Evolutionary conservation across 441 rosid genomes (phyloP).

Genomic region (Aquilaria agallochum): DNA sequence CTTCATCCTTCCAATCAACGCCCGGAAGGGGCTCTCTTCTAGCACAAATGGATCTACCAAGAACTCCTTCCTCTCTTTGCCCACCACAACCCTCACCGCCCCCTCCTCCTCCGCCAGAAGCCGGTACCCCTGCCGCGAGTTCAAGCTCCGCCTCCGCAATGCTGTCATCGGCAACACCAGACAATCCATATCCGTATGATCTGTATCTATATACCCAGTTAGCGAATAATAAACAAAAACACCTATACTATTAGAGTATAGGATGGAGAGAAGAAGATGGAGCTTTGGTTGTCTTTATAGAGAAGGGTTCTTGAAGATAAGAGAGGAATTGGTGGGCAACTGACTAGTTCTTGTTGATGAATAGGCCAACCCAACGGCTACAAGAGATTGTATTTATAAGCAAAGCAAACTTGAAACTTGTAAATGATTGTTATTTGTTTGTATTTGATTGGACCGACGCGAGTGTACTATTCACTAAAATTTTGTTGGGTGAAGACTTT

Average conservation of each 20-base stretch:
- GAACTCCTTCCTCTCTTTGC: constrained; percentile 70
- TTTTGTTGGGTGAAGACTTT: not conserved
- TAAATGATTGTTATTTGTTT: too few species aligned
- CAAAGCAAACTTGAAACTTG: constrained; percentile 3
- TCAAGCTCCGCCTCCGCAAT: constrained; percentile 31
- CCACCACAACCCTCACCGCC: constrained; percentile 62
- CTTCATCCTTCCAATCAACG: constrained; percentile 37
- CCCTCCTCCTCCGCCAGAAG: constrained; percentile 25
- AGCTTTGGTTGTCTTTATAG: not conserved
- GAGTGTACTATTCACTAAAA: too few species aligned
- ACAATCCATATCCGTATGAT: constrained; percentile 47
- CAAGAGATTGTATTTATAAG: constrained; percentile 9
- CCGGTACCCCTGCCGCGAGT: constrained; percentile 41
- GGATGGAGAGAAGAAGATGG: not conserved
- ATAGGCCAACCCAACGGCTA: constrained; percentile 35
- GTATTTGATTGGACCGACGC: too few species aligned
- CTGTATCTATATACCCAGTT: not conserved
- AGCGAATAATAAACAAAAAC: not conserved
- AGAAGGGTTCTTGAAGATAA: not conserved
- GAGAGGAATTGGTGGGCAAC: not conserved
- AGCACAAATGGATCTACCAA: constrained; percentile 56
- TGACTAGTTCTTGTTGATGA: constrained; percentile 29
- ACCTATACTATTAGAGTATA: not conserved
- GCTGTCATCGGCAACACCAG: constrained; percentile 52
- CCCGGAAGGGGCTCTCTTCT: constrained; percentile 61